Evolutionary conservation across 352 stramenopile species (phyloP).

Genomic region (Phytophthora citrophthora): DNA sequence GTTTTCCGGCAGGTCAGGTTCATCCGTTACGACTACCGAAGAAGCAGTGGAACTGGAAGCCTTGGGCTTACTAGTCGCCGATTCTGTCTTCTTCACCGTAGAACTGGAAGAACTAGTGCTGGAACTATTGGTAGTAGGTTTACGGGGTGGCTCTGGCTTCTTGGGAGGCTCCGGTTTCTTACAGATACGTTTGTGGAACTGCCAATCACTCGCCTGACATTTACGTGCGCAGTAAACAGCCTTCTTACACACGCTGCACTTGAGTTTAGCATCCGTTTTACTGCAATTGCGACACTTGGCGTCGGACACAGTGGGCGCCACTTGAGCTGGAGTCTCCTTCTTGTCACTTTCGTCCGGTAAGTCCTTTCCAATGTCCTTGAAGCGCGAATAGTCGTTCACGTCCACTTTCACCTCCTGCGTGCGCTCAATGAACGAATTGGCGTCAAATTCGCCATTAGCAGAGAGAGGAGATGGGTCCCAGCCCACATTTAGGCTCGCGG

Average conservation of each 20-base stretch:
- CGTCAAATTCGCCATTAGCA: constrained; percentile 26
- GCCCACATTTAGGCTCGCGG: constrained; percentile 45
- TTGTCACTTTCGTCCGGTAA: constrained; percentile 44
- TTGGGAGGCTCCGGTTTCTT: constrained; percentile 80
- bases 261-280: constrained; percentile 78
- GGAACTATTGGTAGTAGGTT: constrained; percentile 12
- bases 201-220: constrained; percentile 87
- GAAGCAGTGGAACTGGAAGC: constrained; percentile 12
- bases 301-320: constrained; percentile 14
- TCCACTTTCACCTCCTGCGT: constrained; percentile 72
- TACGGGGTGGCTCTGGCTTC: constrained; percentile 45
- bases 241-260: constrained; percentile 90
- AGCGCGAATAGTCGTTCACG: constrained; percentile 89
- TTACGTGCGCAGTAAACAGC: constrained; percentile 79
- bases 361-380: constrained; percentile 73
- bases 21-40: constrained; percentile 72
- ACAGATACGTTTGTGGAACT: constrained; percentile 89
- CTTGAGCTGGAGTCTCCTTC: constrained; percentile 3
- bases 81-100: constrained; percentile 10
- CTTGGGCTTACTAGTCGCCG: constrained; percentile 20
- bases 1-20: constrained; percentile 65
- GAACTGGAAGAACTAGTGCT: constrained; percentile 16
- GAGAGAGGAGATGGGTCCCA: constrained; percentile 54
- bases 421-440: constrained; percentile 64
- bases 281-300: constrained; percentile 78